Evolutionary conservation across 1,284 basidiomycete species (phyloP), one percentile per base, ranked within the genome.

Genomic region (Porogramme epimiltina): DNA sequence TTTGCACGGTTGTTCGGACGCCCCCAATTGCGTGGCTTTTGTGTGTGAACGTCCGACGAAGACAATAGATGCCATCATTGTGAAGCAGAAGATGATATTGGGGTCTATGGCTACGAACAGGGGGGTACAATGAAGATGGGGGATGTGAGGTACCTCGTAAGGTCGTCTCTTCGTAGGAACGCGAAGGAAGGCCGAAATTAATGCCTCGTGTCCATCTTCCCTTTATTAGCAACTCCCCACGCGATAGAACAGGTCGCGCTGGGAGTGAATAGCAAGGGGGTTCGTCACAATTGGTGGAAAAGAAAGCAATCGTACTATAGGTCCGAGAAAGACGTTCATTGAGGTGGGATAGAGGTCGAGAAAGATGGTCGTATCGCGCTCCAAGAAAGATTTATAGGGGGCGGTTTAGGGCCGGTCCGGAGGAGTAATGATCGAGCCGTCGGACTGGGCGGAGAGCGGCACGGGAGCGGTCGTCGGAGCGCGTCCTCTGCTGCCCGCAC

Each of bases 71-170:
- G n/a, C n/a, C n/a, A n/a, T n/a, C n/a, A n/a, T n/a, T n/a, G n/a
- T n/a, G n/a, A n/a, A n/a, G n/a, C n/a, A 31, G 8, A 31, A 6
- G 28, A 31, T 31, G 28, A 31, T 31, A 31, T 6, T 31, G 28
- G 28, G 37, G 31, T 34, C 31, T 34, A 10, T 34, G 31, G 31
- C 11, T 11, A 34, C 10, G 31, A 10, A 11, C 11, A 34, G n/a
- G 5, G 36, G 36, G 36, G 13, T 8, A n/a, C n/a, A 43, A 31
- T 31, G 3, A 20, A 43, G 33, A 47, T 20, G 18, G 3, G 3
- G 24, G 42, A 24, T 59, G 57, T 59, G 40, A 59, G 57, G 57
- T 54, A 59, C 54, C 57, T 59, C 57, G 57, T 59, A 59, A 59
- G 57, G 57, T 55, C 57, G 45, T 45, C 42, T 26, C 48, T 39